phyloP scores from a whole-genome alignment of 768 basidiomycete genomes.

The Galerina marginata region DNA sequence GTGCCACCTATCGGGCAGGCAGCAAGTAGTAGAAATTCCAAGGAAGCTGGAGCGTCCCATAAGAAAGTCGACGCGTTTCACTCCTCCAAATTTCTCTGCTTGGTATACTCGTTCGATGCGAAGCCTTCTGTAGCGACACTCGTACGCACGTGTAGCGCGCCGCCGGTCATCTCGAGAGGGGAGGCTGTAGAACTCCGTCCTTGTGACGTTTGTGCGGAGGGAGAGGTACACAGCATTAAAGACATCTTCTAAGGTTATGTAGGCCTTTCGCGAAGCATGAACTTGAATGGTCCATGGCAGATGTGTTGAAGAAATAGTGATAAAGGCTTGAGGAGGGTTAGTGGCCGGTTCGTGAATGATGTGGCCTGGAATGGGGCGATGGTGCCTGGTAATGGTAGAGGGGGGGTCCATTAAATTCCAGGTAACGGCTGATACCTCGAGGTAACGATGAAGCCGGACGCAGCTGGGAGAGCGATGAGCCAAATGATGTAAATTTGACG shows the following conservation, averaged over 20 bases:
- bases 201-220: conserved; percentile 26
- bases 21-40: conserved; percentile 39
- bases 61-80: conserved; percentile 66
- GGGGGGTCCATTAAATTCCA: conserved; percentile 36
- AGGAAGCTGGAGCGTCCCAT: conserved; percentile 48
- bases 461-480: not conserved
- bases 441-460: conserved; percentile 29
- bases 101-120: conserved; percentile 37
- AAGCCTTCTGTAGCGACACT: conserved; percentile 46
- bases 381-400: conserved; percentile 29
- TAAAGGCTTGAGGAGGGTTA: conserved; percentile 31
- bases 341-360: conserved; percentile 38
- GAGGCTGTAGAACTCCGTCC: conserved; percentile 44
- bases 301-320: conserved; percentile 33
- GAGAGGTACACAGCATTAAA: conserved; percentile 29
- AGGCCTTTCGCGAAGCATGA: conserved; percentile 26
- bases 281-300: conserved; percentile 44
- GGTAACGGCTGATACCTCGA: conserved; percentile 28
- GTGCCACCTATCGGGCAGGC: conserved; percentile 8
- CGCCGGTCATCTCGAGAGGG: conserved; percentile 38
- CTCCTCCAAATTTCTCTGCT: conserved; percentile 54
- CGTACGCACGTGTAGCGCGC: conserved; percentile 52
- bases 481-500: too few relatives aligned
- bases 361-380: conserved; percentile 27
- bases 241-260: conserved; percentile 44